Evolutionary conservation across 768 basidiomycete genomes (phyloP), one percentile per base, ranked within the genome.

Genomic region (Dacryopinax spathularia): DNA sequence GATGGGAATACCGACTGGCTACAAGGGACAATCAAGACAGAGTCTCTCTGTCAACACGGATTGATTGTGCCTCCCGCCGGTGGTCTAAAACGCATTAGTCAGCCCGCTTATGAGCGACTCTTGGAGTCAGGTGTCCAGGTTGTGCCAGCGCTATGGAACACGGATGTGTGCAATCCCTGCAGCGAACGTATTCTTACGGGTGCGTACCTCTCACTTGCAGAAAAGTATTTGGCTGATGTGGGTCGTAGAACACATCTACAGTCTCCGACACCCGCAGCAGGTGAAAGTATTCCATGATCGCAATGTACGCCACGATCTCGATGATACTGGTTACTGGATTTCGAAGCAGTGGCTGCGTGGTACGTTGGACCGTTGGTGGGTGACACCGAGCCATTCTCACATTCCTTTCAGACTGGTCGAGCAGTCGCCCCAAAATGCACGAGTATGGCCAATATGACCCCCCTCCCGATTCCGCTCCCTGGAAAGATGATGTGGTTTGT

Each of bases 311-410:
- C 73, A 77, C 10, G 73, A 74, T 2, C 74, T 75, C 13, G 80
- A 81, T 63, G 71, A 73, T 16, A 66, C 67, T 16, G 81, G 81
- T 6, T 85, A 79, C 70, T 89, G 86, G 85, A 82, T 91, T 69
- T 91, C 90, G 0, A 89, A 85, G 70, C 72, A 74, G 5, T 92
- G 91, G 91, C 72, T 87, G 2, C 86, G 80, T 81, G 89, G 89
- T 87, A 64, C 16, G 72, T 64, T 43, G 39, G 10, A 20, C 13
- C 12, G 6, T 36, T n/a, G n/a, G 37, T 16, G 25, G 20, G 10
- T 61, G 9, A 3, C 37, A 16, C 22, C 25, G 20, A 25, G 64
- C 68, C 22, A 35, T 33, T 34, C 44, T 63, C 34, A 34, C 16
- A 15, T 27, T 60, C n/a, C 33, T 20, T 62, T 63, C 66, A 92